Base-by-base conservation (phyloP, 2,329 filamentous ascomycete genomes). In the Fusarium haematococcum region DNA sequence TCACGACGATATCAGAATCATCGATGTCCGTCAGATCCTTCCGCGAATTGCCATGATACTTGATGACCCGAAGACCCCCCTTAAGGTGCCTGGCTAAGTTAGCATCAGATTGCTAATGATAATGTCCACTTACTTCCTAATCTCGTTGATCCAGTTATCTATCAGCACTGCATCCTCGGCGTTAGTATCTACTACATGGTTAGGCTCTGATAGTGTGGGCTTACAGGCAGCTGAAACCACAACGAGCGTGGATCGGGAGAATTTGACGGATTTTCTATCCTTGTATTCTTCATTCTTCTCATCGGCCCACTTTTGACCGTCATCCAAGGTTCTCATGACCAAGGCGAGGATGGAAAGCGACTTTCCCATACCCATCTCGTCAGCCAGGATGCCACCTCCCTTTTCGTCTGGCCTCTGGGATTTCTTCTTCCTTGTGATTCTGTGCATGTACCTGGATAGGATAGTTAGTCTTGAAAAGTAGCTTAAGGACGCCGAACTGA, bases 311-410 rank as follows among this genome's bases (percentile, higher is more conserved):
- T 75, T 25, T 13, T 75, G 76, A 2, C 83, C 86, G 4, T 78
- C 60, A 0, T 81, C 78, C 0, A 85, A 73, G 0, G 86, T 87
- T 18, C 81, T 81, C 5, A 86, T 76, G 23, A 89, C 83, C 0
- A 89, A 77, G 0, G 87, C 85, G 11, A 91, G 82, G 0, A 88
- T 85, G 3, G 87, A 87, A 8, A 90, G 81, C 0, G 89, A 86
- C 73, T 91, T 91, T 0, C 89, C 89, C 82, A 91, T 85, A 0
- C 89, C 89, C 89, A 91, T 91, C 67, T 91, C 89, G 74, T 91
- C 89, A 0, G 89, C 89, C 2, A 91, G 74, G n/a, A 91, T 87
- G 0, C 87, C 88, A 1, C 83, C 83, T 0, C 82, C 83, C 30
- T 61, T 20, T 20, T 20, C 20, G 20, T 20, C 20, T 20, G 20